Conservation (phyloP, 331 rosid species). For the Malus hybrid region DNA sequence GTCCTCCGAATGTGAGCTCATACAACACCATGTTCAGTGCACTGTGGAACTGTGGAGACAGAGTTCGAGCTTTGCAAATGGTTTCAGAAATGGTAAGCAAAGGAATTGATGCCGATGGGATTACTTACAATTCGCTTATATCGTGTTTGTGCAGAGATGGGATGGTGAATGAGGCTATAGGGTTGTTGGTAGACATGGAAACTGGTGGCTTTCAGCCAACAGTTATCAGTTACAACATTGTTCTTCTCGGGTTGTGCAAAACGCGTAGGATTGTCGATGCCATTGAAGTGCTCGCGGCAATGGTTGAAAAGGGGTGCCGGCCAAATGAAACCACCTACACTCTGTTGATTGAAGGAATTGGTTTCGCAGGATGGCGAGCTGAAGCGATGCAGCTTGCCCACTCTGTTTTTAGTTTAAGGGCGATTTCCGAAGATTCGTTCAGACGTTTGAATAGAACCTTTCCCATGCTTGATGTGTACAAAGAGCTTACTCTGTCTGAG, state of each 20-base stretch:
- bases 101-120: conserved; percentile 52
- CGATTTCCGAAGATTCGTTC: conserved; percentile 44
- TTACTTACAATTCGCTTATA: conserved; percentile 70
- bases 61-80: conserved; percentile 55
- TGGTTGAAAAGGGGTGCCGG: conserved; percentile 54
- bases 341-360: conserved; percentile 67
- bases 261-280: conserved; percentile 49
- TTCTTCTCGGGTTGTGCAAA: conserved; percentile 71
- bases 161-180: conserved; percentile 67
- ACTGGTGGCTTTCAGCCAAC: conserved; percentile 36
- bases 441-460: conserved; percentile 54
- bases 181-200: conserved; percentile 65
- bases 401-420: conserved; percentile 40
- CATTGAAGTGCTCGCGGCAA: conserved; percentile 52
- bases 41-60: conserved; percentile 64
- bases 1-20: conserved; percentile 72
- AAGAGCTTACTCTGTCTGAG: conserved; percentile 47
- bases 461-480: conserved; percentile 65
- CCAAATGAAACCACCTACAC: conserved; percentile 75
- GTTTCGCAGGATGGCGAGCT: conserved; percentile 67
- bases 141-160: conserved; percentile 87
- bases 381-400: conserved; percentile 64
- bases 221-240: conserved; percentile 60
- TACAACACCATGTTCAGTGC: conserved; percentile 79
- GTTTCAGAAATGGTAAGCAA: conserved; percentile 61